These are phyloP conservation scores for Trebouxia gelatinosa DNA, from an alignment of 163 green algal genomes.

Conservation along the genomic window DNA sequence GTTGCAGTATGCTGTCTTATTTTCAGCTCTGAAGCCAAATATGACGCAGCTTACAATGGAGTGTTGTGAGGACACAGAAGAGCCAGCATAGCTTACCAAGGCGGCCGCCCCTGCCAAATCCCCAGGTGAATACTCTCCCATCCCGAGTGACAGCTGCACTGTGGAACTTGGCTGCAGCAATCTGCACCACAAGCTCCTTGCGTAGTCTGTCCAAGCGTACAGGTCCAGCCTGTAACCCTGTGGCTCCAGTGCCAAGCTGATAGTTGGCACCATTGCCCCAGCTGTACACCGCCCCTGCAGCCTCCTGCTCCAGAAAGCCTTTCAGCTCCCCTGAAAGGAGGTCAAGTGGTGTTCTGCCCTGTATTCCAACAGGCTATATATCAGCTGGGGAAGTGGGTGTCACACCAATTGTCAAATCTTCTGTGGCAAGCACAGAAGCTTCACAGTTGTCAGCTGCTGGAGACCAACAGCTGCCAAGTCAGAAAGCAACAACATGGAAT, in stretches of 20 bases:
- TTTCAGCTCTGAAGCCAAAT: no score
- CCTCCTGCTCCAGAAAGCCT: slow-evolving; percentile 1
- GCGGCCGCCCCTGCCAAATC: slow-evolving; percentile 83
- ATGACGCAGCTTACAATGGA: no score
- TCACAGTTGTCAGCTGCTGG: no score
- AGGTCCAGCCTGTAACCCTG: slow-evolving; percentile 49
- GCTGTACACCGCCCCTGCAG: slow-evolving; percentile 61
- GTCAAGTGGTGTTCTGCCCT: slow-evolving; percentile 69
- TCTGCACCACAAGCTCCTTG: slow-evolving; percentile 21
- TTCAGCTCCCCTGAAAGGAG: slow-evolving; percentile 61
- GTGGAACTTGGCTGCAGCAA: slow-evolving; percentile 88
- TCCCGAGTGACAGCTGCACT: slow-evolving; percentile 66
- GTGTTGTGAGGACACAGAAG: no score
- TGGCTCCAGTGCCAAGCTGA: slow-evolving; percentile 81
- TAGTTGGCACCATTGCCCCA: slow-evolving; percentile 94
- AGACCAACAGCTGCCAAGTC: no score
- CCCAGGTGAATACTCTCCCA: slow-evolving; percentile 84
- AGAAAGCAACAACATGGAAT: no score
- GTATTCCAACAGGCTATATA: neutral
- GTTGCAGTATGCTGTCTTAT: no score
- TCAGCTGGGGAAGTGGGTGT: no score
- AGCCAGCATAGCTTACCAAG: no score
- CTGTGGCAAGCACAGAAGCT: neutral
- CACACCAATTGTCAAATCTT: neutral
- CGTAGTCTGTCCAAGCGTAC: slow-evolving; percentile 71